These are phyloP conservation scores for Aurifilum marmelostoma DNA, from an alignment of 2,329 filamentous ascomycete species.

Conservation along the genomic window DNA sequence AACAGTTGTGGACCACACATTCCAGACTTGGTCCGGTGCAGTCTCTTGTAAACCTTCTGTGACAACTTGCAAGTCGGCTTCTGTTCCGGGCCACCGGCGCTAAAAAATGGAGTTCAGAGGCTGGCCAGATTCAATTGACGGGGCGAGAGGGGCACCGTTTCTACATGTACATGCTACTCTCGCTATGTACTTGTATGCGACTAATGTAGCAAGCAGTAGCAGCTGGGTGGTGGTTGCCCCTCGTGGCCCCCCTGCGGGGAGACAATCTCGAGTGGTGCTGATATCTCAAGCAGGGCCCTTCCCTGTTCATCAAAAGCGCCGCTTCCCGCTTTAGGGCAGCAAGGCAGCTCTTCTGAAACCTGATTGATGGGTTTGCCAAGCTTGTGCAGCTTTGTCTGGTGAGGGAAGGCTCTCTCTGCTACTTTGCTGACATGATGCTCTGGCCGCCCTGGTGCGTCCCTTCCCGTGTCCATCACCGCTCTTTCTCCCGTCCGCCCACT, in stretches of 20 bases:
- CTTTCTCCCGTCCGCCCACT: neutral
- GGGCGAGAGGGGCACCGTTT: slow-evolving; percentile 15
- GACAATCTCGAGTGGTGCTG: neutral
- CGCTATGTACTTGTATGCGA: neutral
- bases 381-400: slow-evolving; percentile 4
- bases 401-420: neutral
- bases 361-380: slow-evolving; percentile 21
- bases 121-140: slow-evolving; percentile 1
- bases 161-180: neutral
- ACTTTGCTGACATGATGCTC: neutral
- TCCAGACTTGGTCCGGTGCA: neutral
- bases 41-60: neutral
- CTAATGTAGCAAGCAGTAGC: too few species aligned
- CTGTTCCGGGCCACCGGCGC: slow-evolving; percentile 26
- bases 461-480: slow-evolving; percentile 3
- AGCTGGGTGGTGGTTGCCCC: neutral
- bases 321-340: too few species aligned
- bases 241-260: neutral
- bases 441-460: neutral
- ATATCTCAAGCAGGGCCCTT: slow-evolving; percentile 21
- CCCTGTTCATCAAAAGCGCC: slow-evolving; percentile 11
- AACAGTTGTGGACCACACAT: neutral
- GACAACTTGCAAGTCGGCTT: slow-evolving; percentile 20
- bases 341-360: slow-evolving; percentile 21
- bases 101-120: slow-evolving; percentile 15